These are phyloP conservation scores for Beverwykella pulmonaria DNA, from an alignment of 495 filamentous ascomycete species.

Conservation along the genomic window DNA sequence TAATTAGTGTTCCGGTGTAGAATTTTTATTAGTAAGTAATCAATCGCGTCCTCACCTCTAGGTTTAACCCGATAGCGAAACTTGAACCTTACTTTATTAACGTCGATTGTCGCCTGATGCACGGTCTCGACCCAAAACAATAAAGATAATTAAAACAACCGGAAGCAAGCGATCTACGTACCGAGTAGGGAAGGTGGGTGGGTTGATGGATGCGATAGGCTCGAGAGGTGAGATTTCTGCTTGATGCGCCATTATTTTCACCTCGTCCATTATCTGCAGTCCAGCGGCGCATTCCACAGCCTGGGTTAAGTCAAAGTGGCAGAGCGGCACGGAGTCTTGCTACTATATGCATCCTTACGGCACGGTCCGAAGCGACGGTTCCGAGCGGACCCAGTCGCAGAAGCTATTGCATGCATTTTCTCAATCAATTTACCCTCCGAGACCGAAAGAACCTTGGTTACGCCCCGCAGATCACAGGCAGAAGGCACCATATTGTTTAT, in stretches of 20 bases:
- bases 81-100: no score
- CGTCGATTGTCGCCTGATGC: no score
- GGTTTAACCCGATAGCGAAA: no score
- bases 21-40: no score
- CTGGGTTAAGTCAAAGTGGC: not conserved
- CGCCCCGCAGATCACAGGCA: not conserved
- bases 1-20: no score
- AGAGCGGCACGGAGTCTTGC: not conserved
- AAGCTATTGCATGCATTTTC: conserved; percentile 2
- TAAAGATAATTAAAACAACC: no score
- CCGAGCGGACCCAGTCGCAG: not conserved
- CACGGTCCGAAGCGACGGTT: not conserved
- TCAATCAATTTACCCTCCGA: conserved; percentile 2
- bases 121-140: no score
- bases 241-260: not conserved
- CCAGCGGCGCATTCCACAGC: not conserved
- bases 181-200: no score
- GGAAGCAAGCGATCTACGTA: no score
- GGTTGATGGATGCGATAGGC: no score
- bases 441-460: not conserved
- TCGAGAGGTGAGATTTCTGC: no score
- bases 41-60: no score
- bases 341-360: conserved; percentile 5
- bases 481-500: not conserved
- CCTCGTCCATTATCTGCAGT: not conserved